phyloP scores from a whole-genome alignment of 2,329 filamentous ascomycete genomes.

The Cadophora gregata region DNA sequence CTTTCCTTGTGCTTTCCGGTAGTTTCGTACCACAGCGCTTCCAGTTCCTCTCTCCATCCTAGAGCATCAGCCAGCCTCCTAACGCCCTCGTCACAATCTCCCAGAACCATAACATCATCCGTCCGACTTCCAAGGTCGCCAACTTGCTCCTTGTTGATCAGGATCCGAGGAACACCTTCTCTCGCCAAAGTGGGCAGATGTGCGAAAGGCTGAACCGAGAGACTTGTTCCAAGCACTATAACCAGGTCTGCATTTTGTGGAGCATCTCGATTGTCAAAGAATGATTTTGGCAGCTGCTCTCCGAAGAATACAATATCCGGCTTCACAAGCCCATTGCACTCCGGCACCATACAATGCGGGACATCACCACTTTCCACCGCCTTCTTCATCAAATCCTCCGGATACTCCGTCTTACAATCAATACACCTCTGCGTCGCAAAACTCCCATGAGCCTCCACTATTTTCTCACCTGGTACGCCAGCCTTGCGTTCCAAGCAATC shows the following conservation, averaged over 20 bases:
- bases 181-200: conserved; percentile 71
- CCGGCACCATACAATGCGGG: conserved; percentile 65
- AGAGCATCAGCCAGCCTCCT: conserved; percentile 77
- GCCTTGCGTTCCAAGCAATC: conserved; percentile 91
- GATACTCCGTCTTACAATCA: conserved; percentile 78
- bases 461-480: conserved; percentile 79
- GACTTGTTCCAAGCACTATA: conserved; percentile 87
- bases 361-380: conserved; percentile 71
- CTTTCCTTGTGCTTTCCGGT: conserved; percentile 64
- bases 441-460: conserved; percentile 94
- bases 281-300: conserved; percentile 69
- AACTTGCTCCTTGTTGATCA: conserved; percentile 87
- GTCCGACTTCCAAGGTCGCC: conserved; percentile 76
- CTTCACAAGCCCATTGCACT: conserved; percentile 77
- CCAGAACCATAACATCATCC: conserved; percentile 86
- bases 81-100: conserved; percentile 83
- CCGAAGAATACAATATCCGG: conserved; percentile 88
- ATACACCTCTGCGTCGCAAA: conserved; percentile 93
- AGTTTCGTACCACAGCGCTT: conserved; percentile 72
- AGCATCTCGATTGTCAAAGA: conserved; percentile 64
- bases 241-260: conserved; percentile 73
- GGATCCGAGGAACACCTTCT: conserved; percentile 71
- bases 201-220: conserved; percentile 89
- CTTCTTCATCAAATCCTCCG: conserved; percentile 74
- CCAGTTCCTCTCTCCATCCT: conserved; percentile 86